Evolutionary conservation across 139 green algal species (phyloP).

Genomic region (Chlamydomonas applanata): DNA sequence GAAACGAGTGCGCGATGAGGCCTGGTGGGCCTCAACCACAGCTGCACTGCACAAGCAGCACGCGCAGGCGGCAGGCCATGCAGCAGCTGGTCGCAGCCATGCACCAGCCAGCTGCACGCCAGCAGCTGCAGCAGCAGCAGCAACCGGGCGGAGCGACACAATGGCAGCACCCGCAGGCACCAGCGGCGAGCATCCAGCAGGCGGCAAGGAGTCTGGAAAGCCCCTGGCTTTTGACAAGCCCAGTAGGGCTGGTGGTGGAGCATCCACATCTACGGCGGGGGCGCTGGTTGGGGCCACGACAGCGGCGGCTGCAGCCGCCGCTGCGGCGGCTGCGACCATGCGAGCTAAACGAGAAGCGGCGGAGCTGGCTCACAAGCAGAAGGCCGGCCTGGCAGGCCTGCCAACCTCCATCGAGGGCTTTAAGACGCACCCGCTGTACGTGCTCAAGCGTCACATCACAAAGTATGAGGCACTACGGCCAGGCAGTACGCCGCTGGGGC

Average conservation of each 20-base stretch:
- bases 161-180: background rate
- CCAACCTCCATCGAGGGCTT: slow-evolving; percentile 80
- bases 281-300: background rate
- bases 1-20: slow-evolving; percentile 51
- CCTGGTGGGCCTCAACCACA: slow-evolving; percentile 55
- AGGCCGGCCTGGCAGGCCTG: slow-evolving; percentile 21
- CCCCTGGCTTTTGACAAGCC: background rate
- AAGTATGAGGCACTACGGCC: slow-evolving; percentile 66
- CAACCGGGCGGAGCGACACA: background rate
- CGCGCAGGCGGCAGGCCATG: background rate
- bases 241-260: no score
- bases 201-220: no score
- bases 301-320: background rate
- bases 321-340: slow-evolving; percentile 19
- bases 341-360: slow-evolving; percentile 60
- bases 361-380: slow-evolving; percentile 58
- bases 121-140: slow-evolving; percentile 1
- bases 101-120: background rate
- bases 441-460: slow-evolving; percentile 79
- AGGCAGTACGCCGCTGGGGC: slow-evolving; percentile 41
- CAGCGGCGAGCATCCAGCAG: no score
- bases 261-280: background rate
- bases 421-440: slow-evolving; percentile 67
- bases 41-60: background rate
- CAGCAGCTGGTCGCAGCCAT: background rate